Evolutionary conservation across 352 stramenopile genomes (phyloP), one percentile per base, ranked within the genome.

Genomic region (Phytophthora aleatoria): DNA sequence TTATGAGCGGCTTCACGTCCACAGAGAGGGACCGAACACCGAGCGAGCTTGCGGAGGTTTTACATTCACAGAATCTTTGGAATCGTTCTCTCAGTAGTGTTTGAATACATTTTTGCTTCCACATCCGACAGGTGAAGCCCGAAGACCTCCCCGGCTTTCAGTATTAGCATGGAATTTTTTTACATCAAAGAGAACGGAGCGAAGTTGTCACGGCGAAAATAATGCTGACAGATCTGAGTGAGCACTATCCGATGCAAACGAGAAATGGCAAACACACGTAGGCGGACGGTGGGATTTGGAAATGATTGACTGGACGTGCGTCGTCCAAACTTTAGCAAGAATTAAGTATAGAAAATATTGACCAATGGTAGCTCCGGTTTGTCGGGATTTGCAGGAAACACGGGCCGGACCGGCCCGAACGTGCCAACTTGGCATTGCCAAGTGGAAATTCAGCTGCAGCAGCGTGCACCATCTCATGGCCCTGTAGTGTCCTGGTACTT

Each of bases 111-210:
- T 71, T 80, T 70, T 73, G 68, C 67, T 77, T 92, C 81, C 48
- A 87, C 83, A 92, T 68, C 44, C 27, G 73, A 50, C 60, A 65
- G 44, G 58, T 62, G 31, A 57, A 20, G 27, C 53, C 68, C 51
- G 50, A 67, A 62, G 52, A 63, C 31, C 39, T 50, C 59, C 55
- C 71, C 42, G 41, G 52, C 64, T 77, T 69, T 90, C 83, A 76
- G 83, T 79, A 82, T 92, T 92, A 92, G 83, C 83, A 92, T 92
- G 81, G 81, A 87, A 41, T 82, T 49, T 88, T 81, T 57, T 90
- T 76, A 70, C 76, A 84, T 87, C 77, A 79, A 52, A 43, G 77
- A 87, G 77, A 87, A 83, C 67, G 30, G 28, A 43, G 8, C 26
- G 16, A 43, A 39, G 33, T 8, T 0, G 30, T 50, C 11, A 7